Evolutionary conservation across 2,329 filamentous ascomycete species (phyloP), one percentile per base, ranked within the genome.

Genomic region (Whalleya microplaca): DNA sequence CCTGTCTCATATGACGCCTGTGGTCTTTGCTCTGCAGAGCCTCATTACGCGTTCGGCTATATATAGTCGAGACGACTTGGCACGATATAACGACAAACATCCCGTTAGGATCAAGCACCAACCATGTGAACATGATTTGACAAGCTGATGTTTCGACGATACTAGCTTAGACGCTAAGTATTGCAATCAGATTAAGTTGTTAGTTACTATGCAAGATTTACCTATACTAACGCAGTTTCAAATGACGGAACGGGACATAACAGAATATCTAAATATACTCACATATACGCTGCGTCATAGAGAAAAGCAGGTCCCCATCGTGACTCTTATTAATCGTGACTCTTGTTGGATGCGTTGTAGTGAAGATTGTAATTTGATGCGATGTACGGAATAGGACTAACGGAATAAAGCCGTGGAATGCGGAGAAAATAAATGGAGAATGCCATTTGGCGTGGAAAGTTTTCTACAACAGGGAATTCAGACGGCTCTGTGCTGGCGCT

Each of bases 401-500:
- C 32, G 32, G 32, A 12, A 4, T 27, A 4, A 27, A 16, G 6
- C 32, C 32, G 14, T 37, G 3, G 7, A 16, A 37, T 37, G 4
- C 4, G 32, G 32, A 37, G 32, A 37, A 8, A 14, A 37, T 37
- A 37, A 37, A 37, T 37, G 32, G 32, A 37, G 32, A 37, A 37
- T 37, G 7, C 10, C 4, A 3, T 3, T 37, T 14, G 32, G 10
- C 7, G 32, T 3, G 32, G 32, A 37, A 37, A 37, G 32, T 37
- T 37, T 37, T 37, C 32, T 12, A 27, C 9, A 37, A 16, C 32
- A 37, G 32, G 4, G 9, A 16, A 29, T 12, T 5, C 6, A 5
- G 12, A 29, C 50, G 41, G 21, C 45, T 51, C 52, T 41, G 47
- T 42, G 48, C 48, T 56, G 45, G 48, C 50, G 50, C 53, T 54